A percentile compares a stretch with the other conserved stretches of the same genome.
Conservation (phyloP, 495 filamentous ascomycete species). For the Xylaria nigripes region DNA sequence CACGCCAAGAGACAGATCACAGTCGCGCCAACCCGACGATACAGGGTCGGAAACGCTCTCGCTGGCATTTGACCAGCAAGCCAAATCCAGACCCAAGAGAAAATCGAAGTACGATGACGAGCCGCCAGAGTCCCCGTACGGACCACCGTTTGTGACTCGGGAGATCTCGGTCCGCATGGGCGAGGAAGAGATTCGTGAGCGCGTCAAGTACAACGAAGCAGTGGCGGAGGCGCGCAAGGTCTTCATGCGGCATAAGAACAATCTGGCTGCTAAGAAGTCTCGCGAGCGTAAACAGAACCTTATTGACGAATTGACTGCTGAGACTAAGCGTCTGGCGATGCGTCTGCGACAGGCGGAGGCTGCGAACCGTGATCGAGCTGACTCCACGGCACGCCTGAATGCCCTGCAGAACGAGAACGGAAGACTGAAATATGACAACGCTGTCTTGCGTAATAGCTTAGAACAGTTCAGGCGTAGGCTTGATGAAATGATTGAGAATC, state of each 20-base stretch:
- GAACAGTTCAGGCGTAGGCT: background rate
- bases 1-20: background rate
- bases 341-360: background rate
- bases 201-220: background rate
- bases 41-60: background rate
- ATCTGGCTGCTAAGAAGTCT: slow-evolving; percentile 28
- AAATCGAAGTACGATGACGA: background rate
- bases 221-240: background rate
- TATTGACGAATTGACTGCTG: background rate
- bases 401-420: background rate
- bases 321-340: background rate
- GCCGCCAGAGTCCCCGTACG: background rate
- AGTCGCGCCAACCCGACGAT: background rate
- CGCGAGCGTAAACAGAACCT: slow-evolving; percentile 15
- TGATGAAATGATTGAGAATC: too few relatives aligned
- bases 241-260: slow-evolving; percentile 1
- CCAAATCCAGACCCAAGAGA: background rate
- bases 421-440: background rate
- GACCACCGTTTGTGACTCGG: background rate
- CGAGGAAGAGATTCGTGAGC: background rate
- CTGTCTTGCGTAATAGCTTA: background rate
- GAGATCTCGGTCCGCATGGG: background rate
- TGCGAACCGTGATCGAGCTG: background rate
- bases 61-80: background rate
- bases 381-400: background rate